Evolutionary conservation across 2,329 filamentous ascomycete genomes (phyloP).

Genomic region (Arthroderma sp.): DNA sequence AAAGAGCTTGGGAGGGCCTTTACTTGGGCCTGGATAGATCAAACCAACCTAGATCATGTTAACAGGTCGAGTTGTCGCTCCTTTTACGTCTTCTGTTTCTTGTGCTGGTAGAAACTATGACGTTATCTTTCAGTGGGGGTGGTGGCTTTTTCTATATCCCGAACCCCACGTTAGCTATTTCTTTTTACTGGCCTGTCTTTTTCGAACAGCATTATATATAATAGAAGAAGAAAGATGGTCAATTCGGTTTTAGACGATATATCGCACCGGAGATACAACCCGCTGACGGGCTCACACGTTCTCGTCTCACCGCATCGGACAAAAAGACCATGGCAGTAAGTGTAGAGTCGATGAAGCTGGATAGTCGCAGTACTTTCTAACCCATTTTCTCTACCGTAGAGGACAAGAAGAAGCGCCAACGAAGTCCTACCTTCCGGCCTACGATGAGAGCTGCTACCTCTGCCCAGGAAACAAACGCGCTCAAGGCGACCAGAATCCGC

Average conservation of each 20-base stretch:
- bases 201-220: not conserved
- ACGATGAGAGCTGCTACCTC: slow-evolving; percentile 87
- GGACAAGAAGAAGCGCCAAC: slow-evolving; percentile 64
- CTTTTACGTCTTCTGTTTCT: too few relatives aligned
- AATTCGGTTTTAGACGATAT: slow-evolving; percentile 83
- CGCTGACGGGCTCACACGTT: slow-evolving; percentile 78
- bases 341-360: slow-evolving; percentile 13
- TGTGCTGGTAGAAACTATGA: too few relatives aligned
- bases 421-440: slow-evolving; percentile 59
- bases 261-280: slow-evolving; percentile 88
- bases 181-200: too few relatives aligned
- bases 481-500: slow-evolving; percentile 72
- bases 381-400: slow-evolving; percentile 36
- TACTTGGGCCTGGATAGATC: too few relatives aligned
- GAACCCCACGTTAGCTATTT: not conserved
- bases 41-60: too few relatives aligned
- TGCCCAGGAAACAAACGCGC: slow-evolving; percentile 86
- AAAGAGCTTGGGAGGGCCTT: too few relatives aligned
- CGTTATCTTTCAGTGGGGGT: too few relatives aligned
- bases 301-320: slow-evolving; percentile 92
- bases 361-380: slow-evolving; percentile 2
- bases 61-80: too few relatives aligned
- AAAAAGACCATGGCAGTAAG: slow-evolving; percentile 96
- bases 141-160: not conserved
- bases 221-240: slow-evolving; percentile 41